Evolutionary conservation across 129 eudicot genomes (phyloP), one percentile per base, ranked within the genome.

Genomic region (Centrapalus pauciflorus): DNA sequence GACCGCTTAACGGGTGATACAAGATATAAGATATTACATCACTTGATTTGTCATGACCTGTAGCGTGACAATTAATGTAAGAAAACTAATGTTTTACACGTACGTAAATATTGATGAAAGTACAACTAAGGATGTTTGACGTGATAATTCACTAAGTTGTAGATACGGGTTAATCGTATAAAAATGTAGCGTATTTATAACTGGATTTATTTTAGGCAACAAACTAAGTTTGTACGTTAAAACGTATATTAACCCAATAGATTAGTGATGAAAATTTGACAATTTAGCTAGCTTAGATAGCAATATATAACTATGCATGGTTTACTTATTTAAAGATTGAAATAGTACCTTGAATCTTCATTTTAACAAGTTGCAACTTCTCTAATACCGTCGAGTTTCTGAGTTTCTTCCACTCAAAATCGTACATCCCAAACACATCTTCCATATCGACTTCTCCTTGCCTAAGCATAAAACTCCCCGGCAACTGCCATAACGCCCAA

Each of bases 401-500:
- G 1, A 78, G 54, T 4, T 76, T 51, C 4, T 71, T 64, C 96
- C 96, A 89, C 25, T 54, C 55, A 7, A 29, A 28, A 65, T 89
- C 85, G 11, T 78, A 57, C 50, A 85, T 59, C 7, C 94, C 96
- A 41, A 61, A 89, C 0, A 65, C 67, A 49, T 89, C 94, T 12
- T 85, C 87, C 60, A 30, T 7, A 14, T 81, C 86, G 5, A 69
- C 71, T 2, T 34, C 24, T 14, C 87, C 90, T 59, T 85, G 75
- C 49, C 90, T 76, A 56, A 85, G 67, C 78, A 82, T 82, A 57
- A 66, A 89, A 66, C 96, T 89, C 16, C 96, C 94, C 8, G 79
- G 87, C 24, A 85, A 77, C 33, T 79, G 79, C 96, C 96, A 89
- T 21, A 85, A 67, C 16, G 82, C 94, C 96, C 96, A 89, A 70